Evolutionary conservation across 1,284 basidiomycete species (phyloP).

Genomic region (Ustilago sp.): DNA sequence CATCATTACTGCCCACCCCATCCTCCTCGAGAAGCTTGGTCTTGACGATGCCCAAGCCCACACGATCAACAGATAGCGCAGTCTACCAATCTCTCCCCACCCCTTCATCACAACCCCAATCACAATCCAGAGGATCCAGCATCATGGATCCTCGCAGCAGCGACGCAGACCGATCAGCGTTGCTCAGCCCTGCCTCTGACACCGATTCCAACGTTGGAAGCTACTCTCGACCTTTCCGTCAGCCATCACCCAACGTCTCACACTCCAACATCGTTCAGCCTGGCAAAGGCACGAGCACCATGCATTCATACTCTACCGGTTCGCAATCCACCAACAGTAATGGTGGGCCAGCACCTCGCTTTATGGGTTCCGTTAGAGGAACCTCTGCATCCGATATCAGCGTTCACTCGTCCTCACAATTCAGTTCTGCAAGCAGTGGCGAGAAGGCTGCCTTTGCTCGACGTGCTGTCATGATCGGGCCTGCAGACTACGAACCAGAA

Average conservation of each 20-base stretch:
- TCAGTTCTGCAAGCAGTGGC: constrained; percentile 18
- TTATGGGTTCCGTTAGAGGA: constrained; percentile 9
- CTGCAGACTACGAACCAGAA: constrained; percentile 9
- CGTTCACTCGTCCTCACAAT: constrained; percentile 18
- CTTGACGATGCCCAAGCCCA: not conserved
- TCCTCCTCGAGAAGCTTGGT: not conserved
- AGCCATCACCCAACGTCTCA: constrained; percentile 19
- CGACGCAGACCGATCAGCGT: constrained; percentile 8
- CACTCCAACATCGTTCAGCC: constrained; percentile 32
- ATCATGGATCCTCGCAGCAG: constrained; percentile 10
- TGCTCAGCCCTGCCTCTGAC: constrained; percentile 8
- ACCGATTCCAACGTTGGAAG: constrained; percentile 4
- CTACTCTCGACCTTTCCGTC: constrained; percentile 25
- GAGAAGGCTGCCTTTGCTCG: constrained; percentile 6
- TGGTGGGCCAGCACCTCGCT: constrained; percentile 7
- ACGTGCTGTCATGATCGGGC: not conserved
- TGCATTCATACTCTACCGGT: constrained; percentile 25
- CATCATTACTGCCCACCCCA: not conserved
- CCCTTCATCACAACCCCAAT: not conserved
- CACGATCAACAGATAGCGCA: not conserved
- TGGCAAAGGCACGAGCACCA: constrained; percentile 19
- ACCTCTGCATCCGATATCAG: constrained; percentile 22
- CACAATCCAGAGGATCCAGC: constrained; percentile 1
- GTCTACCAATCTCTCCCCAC: constrained; percentile 16
- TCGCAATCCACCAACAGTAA: constrained; percentile 23